A percentile compares a stretch with the other conserved stretches of the same genome.
phyloP scores from a whole-genome alignment of 2,329 filamentous ascomycete genomes.

The Herpotrichia juniperi region DNA sequence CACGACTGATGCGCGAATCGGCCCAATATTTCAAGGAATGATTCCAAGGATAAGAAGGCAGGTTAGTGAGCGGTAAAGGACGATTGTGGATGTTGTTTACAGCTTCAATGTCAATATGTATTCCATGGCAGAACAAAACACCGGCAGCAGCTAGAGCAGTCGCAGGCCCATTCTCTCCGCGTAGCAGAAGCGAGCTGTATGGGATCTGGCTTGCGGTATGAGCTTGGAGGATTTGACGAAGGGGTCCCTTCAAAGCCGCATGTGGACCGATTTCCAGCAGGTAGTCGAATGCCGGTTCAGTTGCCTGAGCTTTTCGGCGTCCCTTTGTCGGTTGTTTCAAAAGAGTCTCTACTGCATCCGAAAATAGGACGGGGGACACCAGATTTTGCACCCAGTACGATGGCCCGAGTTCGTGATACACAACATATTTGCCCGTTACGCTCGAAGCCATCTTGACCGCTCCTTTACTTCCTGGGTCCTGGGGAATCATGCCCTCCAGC shows the following conservation, averaged over 20 bases:
- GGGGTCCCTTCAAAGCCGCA: slow-evolving; percentile 5
- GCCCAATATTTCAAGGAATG: slow-evolving; percentile 27
- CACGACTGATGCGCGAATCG: slow-evolving; percentile 5
- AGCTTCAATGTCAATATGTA: background rate
- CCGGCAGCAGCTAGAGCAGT: slow-evolving; percentile 20
- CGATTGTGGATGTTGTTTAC: slow-evolving; percentile 4
- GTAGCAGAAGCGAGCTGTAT: slow-evolving; percentile 14
- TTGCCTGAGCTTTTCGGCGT: background rate
- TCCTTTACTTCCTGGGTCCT: background rate
- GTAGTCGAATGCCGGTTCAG: background rate
- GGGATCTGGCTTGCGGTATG: slow-evolving; percentile 2
- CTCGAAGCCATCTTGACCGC: slow-evolving; percentile 10
- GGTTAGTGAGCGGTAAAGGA: slow-evolving; percentile 12
- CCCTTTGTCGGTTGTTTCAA: background rate
- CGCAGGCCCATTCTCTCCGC: slow-evolving; percentile 15
- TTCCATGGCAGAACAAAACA: slow-evolving; percentile 15
- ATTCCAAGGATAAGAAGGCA: slow-evolving; percentile 36
- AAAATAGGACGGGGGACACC: slow-evolving; percentile 17
- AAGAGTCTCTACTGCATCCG: slow-evolving; percentile 17
- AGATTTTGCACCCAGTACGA: slow-evolving; percentile 25
- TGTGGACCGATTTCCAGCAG: slow-evolving; percentile 15
- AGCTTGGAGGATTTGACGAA: background rate
- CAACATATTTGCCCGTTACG: slow-evolving; percentile 11
- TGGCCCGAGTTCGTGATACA: slow-evolving; percentile 5
- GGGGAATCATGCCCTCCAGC: background rate